phyloP scores from a whole-genome alignment of 176 grass and related monocot species.

The Triticum timopheevii region DNA sequence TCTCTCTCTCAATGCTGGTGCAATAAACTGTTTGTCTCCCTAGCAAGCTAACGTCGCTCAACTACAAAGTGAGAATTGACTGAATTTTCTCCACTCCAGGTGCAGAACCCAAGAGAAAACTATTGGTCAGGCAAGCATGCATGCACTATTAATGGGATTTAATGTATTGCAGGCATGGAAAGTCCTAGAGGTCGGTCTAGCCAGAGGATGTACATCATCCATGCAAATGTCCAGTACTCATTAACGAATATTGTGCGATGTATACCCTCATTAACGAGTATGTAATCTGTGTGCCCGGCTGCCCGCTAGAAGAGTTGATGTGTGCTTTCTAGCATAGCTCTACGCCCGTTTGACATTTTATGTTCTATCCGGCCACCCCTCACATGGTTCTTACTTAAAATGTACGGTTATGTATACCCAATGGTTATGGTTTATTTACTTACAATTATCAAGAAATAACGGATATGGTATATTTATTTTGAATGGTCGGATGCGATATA shows the following conservation, averaged over 20 bases:
- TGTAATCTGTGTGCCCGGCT: no score
- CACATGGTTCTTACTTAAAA: no score
- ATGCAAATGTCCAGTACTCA: not conserved
- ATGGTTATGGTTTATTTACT: no score
- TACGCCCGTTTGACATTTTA: no score
- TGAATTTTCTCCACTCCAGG: conserved; percentile 14
- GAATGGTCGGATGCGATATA: no score
- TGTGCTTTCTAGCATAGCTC: no score
- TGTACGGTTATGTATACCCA: no score
- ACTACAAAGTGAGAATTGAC: not conserved
- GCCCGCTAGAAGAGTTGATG: no score
- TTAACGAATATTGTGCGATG: not conserved
- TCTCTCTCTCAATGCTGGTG: not conserved
- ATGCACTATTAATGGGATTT: conserved; percentile 8
- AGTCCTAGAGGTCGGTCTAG: not conserved
- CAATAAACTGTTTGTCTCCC: conserved; percentile 24
- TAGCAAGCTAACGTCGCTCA: not conserved
- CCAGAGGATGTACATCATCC: not conserved
- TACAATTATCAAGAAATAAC: no score
- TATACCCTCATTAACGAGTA: no score
- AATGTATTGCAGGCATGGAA: conserved; percentile 10
- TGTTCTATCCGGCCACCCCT: no score
- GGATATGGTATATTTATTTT: no score
- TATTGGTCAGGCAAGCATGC: conserved; percentile 10
- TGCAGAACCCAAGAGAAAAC: conserved; percentile 14